Evolutionary conservation across 108 stramenopile species (phyloP), one percentile per base, ranked within the genome.

Genomic region (Cyclotella choctawhatcheeana): DNA sequence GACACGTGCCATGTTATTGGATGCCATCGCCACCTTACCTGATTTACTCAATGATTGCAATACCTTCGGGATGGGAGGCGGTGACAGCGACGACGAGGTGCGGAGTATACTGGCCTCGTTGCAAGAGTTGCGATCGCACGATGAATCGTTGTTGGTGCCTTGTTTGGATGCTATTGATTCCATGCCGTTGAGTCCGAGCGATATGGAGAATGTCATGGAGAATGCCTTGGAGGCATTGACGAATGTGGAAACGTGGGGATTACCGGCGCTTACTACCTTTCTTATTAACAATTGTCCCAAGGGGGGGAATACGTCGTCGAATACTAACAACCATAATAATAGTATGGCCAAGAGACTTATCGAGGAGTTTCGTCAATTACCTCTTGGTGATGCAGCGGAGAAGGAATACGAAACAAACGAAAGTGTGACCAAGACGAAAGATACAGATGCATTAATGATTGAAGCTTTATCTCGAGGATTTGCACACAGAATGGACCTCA

Each of bases 131-230:
- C 67, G 78, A 18, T 6, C 31, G 35, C 66, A 82, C 53, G 85
- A 85, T 61, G 60, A 73, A 5, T 55, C 82, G 2, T 60, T 82
- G 24, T 74, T 85, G 30, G 59, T 85, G 0, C 85, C 85, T 16
- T 62, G 67, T 54, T 43, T 85, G 0, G 85, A 85, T 67, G 85
- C 85, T 0, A 53, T 85, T 34, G 71, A 72, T 16, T 77, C 75
- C 24, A 52, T 85, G 32, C 78, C 76, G 25, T 58, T 84, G 58
- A 62, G 61, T 20, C 40, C 56, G 10, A 40, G 26, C 0, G 44
- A 70, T 20, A 32, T 82, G 29, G 33, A 55, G 25, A 21, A 18
- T 34, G 65, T 77, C 2, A 77, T 64, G 52, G 52, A 45, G 14
- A 75, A 81, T 64, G 78, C 80, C 0, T 58, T 84, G 53, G 74